Base-by-base conservation (phyloP, 2,329 filamentous ascomycete genomes). In the Hypoxylon rubiginosum region DNA sequence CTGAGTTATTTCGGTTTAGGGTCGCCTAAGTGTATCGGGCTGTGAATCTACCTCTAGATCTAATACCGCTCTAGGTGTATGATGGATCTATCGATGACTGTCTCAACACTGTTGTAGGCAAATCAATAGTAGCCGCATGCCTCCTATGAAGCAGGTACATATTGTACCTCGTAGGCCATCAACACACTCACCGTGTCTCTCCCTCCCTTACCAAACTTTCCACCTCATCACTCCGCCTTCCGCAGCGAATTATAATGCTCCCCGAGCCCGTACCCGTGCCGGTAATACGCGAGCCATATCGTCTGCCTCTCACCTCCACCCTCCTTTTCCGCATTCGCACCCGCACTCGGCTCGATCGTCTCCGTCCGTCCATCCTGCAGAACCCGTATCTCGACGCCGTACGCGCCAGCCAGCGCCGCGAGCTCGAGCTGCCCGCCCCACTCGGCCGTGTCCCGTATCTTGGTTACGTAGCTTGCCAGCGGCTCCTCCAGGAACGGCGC, bases 351-450 rank as follows among this genome's bases (percentile, higher is more conserved):
- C 72, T 86, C 84, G 67, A 98, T 92, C 71, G 87, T 90, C 77
- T 97, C 93, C 62, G 92, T 89, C 60, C 90, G 83, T 4, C 94
- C 93, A 76, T 95, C 91, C 74, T 97, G 94, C 67, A 99, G 82
- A 11, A 99, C 91, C 75, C 90, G 89, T 67, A 98, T 95, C 75
- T 91, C 88, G 10, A 96, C 88, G 2, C 87, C 88, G 74, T 97
- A 98, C 58, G 88, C 88, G 76, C 88, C 90, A 54, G 95, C 92
- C 76, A 99, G 84, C 24, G 96, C 96, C 78, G 90, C 84, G 60
- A 99, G 80, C 83, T 99, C 96, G 68, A 97, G 80, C 82, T 98
- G 93, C 0, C 96, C 96, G 53, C 96, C 96, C 96, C 96, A 99
- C 80, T 97, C 95, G 0, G 93, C 94, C 52, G 94, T 97, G 63